These are phyloP conservation scores for Sclerotinia trifoliorum DNA, from an alignment of 2,329 filamentous ascomycete genomes.

Conservation along the genomic window DNA sequence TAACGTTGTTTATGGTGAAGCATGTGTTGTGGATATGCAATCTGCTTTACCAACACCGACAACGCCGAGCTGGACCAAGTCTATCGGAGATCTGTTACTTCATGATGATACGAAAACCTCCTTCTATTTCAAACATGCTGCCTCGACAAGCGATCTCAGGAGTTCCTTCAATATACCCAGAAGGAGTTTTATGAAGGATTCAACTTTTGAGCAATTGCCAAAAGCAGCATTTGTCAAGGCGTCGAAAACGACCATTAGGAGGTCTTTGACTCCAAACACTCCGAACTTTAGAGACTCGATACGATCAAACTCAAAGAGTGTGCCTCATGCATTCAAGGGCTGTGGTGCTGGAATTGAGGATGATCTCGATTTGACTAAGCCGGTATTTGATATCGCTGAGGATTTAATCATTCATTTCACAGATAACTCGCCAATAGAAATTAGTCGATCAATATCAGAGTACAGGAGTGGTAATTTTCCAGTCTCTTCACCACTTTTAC, in stretches of 20 bases:
- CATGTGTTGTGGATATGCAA: slow-evolving; percentile 37
- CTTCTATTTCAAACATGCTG: slow-evolving; percentile 25
- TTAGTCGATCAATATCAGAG: slow-evolving; percentile 43
- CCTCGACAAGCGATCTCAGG: slow-evolving; percentile 27
- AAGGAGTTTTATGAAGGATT: not conserved
- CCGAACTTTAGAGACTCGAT: slow-evolving; percentile 13
- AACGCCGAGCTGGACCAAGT: slow-evolving; percentile 26
- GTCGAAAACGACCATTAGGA: slow-evolving; percentile 38
- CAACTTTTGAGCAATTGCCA: slow-evolving; percentile 31
- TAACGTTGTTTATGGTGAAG: slow-evolving; percentile 35
- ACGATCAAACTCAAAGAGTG: not conserved
- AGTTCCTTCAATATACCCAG: not conserved
- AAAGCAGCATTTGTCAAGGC: slow-evolving; percentile 38
- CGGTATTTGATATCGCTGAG: slow-evolving; percentile 54
- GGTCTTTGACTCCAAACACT: slow-evolving; percentile 32
- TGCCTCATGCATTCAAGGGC: not conserved
- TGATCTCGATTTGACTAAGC: slow-evolving; percentile 33
- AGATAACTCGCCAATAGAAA: slow-evolving; percentile 48
- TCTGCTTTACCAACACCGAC: slow-evolving; percentile 25
- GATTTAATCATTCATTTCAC: slow-evolving; percentile 57
- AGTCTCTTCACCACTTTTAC: slow-evolving; percentile 21
- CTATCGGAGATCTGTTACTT: slow-evolving; percentile 25
- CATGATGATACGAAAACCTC: not conserved
- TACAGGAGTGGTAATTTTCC: slow-evolving; percentile 46
- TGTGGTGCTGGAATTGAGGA: slow-evolving; percentile 39